Conservation (phyloP, 192 early-diverging fungal species). For the Haplosporangium gracile region DNA sequence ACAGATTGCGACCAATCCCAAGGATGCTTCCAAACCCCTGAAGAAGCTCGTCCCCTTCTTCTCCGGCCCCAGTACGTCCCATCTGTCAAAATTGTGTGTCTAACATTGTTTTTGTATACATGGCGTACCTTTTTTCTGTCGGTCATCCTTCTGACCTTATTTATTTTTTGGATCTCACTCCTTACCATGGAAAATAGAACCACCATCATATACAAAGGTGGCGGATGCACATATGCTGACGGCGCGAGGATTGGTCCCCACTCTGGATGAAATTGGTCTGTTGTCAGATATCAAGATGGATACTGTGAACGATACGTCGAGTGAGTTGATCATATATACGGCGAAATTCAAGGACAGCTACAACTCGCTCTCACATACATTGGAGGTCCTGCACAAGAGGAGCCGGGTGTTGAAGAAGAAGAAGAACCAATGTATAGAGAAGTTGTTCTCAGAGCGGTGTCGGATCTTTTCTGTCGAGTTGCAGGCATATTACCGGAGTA, state of each 20-base stretch:
- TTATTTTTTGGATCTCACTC: neutral
- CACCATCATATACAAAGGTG: conserved; percentile 44
- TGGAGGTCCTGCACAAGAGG: conserved; percentile 34
- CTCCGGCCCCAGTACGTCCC: conserved; percentile 33
- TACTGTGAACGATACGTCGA: conserved; percentile 36
- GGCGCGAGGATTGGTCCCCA: conserved; percentile 33
- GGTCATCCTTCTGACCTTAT: neutral
- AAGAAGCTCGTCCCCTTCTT: conserved; percentile 52
- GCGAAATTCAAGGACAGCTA: conserved; percentile 48
- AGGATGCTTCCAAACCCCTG: conserved; percentile 37
- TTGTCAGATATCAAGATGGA: conserved; percentile 53
- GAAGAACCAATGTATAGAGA: conserved; percentile 34
- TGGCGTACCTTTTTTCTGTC: too few relatives aligned
- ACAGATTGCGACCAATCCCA: conserved; percentile 48
- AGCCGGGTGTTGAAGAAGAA: conserved; percentile 36
- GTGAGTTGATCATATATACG: conserved; percentile 46
- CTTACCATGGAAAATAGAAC: conserved; percentile 13
- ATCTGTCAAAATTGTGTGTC: neutral
- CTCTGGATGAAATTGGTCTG: conserved; percentile 37
- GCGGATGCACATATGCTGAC: conserved; percentile 43
- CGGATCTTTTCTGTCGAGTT: conserved; percentile 44
- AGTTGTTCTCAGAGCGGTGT: conserved; percentile 50
- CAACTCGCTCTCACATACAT: conserved; percentile 33
- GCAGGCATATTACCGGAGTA: conserved; percentile 46
- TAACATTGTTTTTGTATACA: neutral